Conservation (phyloP, 371 early-diverging fungal species). For the Mortierella sp. region DNA sequence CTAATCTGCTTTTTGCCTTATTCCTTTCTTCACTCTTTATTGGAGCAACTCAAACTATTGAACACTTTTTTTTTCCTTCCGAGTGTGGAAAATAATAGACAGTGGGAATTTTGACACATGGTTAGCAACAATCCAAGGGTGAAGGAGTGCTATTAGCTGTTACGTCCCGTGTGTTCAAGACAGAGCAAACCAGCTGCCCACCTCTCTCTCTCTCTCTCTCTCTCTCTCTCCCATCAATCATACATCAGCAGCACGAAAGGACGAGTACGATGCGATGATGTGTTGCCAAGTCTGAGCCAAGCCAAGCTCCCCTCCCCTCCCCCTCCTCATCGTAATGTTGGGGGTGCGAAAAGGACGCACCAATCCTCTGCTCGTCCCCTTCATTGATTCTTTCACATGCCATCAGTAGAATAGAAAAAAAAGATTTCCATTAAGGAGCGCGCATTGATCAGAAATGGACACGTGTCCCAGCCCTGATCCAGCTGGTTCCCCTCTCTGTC, state of each 20-base stretch:
- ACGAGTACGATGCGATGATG: background rate
- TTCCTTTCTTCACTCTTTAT: background rate
- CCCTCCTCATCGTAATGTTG: background rate
- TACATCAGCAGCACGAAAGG: background rate
- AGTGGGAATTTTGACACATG: no score
- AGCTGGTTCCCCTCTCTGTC: no score
- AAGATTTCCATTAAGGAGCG: background rate
- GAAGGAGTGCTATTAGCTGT: no score
- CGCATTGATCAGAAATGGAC: no score
- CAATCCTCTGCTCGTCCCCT: background rate
- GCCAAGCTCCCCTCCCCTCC: background rate
- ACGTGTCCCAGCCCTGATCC: no score
- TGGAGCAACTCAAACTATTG: background rate
- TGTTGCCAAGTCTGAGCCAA: no score
- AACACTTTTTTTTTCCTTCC: background rate
- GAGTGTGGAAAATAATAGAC: background rate
- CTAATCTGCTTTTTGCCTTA: background rate
- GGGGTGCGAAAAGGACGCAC: conserved; percentile 6
- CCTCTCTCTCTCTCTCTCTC: no score
- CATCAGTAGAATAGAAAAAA: no score
- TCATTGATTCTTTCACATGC: conserved; percentile 8
- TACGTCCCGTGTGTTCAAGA: no score
- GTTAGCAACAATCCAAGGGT: no score
- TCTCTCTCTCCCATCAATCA: no score
- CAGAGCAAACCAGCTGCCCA: no score